A percentile compares a stretch with the other conserved stretches of the same genome.
Evolutionary conservation across 495 filamentous ascomycete species (phyloP).

Genomic region (Mytilinidion resinicola): DNA sequence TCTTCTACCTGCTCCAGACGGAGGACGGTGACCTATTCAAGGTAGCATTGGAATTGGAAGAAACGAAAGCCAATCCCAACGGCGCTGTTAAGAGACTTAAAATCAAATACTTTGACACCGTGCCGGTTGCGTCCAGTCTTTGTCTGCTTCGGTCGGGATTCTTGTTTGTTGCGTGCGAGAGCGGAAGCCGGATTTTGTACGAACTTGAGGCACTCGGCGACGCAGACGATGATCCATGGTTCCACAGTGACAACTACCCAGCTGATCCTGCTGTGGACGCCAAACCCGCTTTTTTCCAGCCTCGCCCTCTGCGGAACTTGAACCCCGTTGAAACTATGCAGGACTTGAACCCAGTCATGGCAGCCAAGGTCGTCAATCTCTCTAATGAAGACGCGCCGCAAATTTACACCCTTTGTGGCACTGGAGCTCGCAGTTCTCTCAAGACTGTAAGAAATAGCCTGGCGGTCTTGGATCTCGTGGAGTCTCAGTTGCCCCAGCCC

Average conservation of each 20-base stretch:
- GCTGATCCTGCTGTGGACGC: constrained; percentile 63
- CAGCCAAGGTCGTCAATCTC: constrained; percentile 83
- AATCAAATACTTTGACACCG: constrained; percentile 97
- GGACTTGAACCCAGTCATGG: constrained; percentile 83
- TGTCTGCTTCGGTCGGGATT: constrained; percentile 95
- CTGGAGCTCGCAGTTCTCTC: constrained; percentile 81
- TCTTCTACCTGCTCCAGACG: constrained; percentile 93
- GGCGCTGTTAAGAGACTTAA: constrained; percentile 72
- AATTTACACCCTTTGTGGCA: constrained; percentile 87
- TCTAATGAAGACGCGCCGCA: constrained; percentile 91
- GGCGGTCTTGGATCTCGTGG: constrained; percentile 88
- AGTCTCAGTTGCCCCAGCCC: constrained; percentile 77
- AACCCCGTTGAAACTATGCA: constrained; percentile 79
- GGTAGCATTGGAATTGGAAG: constrained; percentile 83
- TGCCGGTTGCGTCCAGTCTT: constrained; percentile 77
- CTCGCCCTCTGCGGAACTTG: constrained; percentile 71
- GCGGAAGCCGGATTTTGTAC: constrained; percentile 90
- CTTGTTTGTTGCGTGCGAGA: constrained; percentile 86
- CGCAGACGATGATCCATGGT: constrained; percentile 67
- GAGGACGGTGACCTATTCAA: constrained; percentile 98
- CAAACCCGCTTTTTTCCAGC: constrained; percentile 74
- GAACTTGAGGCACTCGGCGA: constrained; percentile 98
- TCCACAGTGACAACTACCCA: constrained; percentile 70
- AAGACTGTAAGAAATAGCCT: constrained; percentile 87
- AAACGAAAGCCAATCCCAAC: constrained; percentile 50